Conservation (phyloP, 2,329 filamentous ascomycete species). For the Aspergillus sergii region DNA sequence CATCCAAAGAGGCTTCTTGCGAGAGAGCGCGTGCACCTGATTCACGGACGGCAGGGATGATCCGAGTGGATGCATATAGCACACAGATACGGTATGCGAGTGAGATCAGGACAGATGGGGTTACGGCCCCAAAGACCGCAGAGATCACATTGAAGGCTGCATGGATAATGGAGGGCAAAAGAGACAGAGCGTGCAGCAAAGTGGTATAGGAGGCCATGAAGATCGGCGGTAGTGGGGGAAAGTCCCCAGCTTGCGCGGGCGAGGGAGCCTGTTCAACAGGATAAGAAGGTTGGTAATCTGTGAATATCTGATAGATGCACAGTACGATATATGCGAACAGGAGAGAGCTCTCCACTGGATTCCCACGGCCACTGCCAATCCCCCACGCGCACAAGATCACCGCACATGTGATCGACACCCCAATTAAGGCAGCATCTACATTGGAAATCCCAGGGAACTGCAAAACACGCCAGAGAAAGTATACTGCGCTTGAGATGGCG, state of each 20-base stretch:
- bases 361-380: constrained; percentile 89
- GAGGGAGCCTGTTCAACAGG: constrained; percentile 59
- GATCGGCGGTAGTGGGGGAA: constrained; percentile 93
- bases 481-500: constrained; percentile 88
- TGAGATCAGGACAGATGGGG: constrained; percentile 92
- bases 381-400: constrained; percentile 93
- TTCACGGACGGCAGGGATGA: constrained; percentile 90
- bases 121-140: constrained; percentile 92
- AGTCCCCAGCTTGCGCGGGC: constrained; percentile 66
- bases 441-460: constrained; percentile 93
- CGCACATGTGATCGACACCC: constrained; percentile 86
- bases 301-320: constrained; percentile 99
- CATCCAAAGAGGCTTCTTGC: constrained; percentile 82
- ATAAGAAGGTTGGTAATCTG: constrained; percentile 85
- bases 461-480: constrained; percentile 94
- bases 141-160: constrained; percentile 84
- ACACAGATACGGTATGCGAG: constrained; percentile 92
- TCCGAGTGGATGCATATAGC: constrained; percentile 91
- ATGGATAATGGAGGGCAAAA: constrained; percentile 79
- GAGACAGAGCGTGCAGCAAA: constrained; percentile 78
- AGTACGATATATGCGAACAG: constrained; percentile 98
- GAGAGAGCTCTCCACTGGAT: constrained; percentile 90
- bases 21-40: constrained; percentile 80
- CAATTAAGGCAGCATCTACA: constrained; percentile 88
- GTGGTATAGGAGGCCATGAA: constrained; percentile 99